Evolutionary conservation across 352 stramenopile genomes (phyloP), one percentile per base, ranked within the genome.

Genomic region (Phytophthora quininea): DNA sequence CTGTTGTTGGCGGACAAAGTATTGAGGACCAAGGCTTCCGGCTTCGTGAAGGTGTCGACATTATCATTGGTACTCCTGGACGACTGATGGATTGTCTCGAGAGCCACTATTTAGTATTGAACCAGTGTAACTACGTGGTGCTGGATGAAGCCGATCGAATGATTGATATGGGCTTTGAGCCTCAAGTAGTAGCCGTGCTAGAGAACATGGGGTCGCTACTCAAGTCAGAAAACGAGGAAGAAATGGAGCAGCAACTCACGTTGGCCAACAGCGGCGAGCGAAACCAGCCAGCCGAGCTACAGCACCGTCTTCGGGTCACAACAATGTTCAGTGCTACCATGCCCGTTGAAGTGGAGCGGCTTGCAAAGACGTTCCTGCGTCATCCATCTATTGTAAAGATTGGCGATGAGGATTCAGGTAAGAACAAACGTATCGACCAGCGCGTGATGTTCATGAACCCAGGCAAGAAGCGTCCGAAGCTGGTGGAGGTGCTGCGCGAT

Each of bases 241-340:
- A 99, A 66, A 96, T 98, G 63, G 97, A 99, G 76, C 72, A 97
- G 74, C 96, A 99, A 79, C 86, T 96, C 4, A 87, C 69, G 11
- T 53, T 93, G 10, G 84, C 73, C 3, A 80, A 79, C 9, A 57
- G 71, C 9, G 79, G 64, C 27, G 65, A 52, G 33, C 55, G 62
- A 59, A 65, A 40, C 4, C 53, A 60, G 29, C 15, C 40, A 7
- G 53, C 54, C 30, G 55, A 78, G 29, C 35, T 79, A 14, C 82
- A 90, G 40, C 83, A 92, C 58, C 82, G 84, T n/a, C 82, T 92
- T 60, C 86, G 88, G 49, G 88, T 95, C 24, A 98, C 91, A 47
- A 94, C 93, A 24, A 99, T 99, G 97, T 99, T 99, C 79, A 98
- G 92, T 77, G 98, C 98, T 35, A 99, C 98, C 0, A 99, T 99